Evolutionary conservation across 345 rosid species (phyloP), one percentile per base, ranked within the genome.

Genomic region (Geranium brycei): DNA sequence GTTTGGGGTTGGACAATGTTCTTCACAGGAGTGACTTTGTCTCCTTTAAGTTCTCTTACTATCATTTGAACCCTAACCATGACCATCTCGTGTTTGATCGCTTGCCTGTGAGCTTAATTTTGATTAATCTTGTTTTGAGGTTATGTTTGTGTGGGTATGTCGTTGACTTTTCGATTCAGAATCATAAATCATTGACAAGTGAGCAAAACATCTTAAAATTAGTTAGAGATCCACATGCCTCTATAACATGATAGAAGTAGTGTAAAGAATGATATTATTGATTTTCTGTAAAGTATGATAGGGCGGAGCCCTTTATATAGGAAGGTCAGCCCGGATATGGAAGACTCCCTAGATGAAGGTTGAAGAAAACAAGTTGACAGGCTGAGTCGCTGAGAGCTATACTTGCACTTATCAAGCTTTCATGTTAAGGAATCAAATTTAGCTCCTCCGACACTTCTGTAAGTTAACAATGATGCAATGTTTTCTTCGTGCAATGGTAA

Each of bases 21-120:
- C 65, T 92, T 73, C 81, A 28, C 83, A 19, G 98, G 97, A 61
- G 90, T 92, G 32, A 82, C 7, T 91, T 91, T 51, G 96, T 89
- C 77, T 91, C 79, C 57, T 60, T 89, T 68, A 97, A 97, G 17
- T 92, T 96, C 47, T 78, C 86, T 4, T 92, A 87, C 78, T 87
- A 89, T 75, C 98, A 92, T 85, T 95, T 92, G 61, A 72, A 82
- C 62, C 98, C 98, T 7, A 62, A 92, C 65, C 97, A 92, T 80
- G 85, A 85, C 17, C 76, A 82, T 3, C 98, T 92, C 64, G 91
- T 89, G 56, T 92, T 96, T 95, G 98, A 92, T 79, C 95, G 98
- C 17, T 83, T 92, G 71, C 95, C 93, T 0, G 95, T 89, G 70
- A 70, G 82, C 75, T 64, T 23, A 23, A 23, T 23, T 23, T 23